Percentiles rank a stretch among this genome's conserved stretches.
These are phyloP conservation scores for Sanghuangporus sanghuang DNA, from an alignment of 1,284 basidiomycete species.

Conservation along the genomic window DNA sequence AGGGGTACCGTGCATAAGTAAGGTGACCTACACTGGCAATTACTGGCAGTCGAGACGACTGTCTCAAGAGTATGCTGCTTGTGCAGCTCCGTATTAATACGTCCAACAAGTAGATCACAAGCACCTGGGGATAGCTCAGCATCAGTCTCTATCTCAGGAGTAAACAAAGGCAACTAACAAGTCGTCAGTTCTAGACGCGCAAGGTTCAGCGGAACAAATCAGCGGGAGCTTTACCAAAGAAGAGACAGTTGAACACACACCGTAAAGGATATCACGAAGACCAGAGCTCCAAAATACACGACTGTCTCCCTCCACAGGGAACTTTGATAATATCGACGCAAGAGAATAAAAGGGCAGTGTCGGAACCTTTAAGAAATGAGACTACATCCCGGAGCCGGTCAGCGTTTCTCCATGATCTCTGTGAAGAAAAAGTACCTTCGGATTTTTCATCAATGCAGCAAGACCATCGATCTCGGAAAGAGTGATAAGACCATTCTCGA, in stretches of 20 bases:
- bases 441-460: slow-evolving; percentile 62
- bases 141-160: neutral
- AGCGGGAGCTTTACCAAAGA: slow-evolving; percentile 23
- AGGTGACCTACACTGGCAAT: slow-evolving; percentile 46
- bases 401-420: neutral
- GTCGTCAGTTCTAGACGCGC: slow-evolving; percentile 1
- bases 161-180: neutral
- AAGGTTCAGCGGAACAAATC: neutral
- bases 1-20: neutral
- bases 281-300: slow-evolving; percentile 61
- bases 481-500: slow-evolving; percentile 59
- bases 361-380: slow-evolving; percentile 79
- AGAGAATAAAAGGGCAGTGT: slow-evolving; percentile 73
- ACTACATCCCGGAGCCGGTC: slow-evolving; percentile 35
- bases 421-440: slow-evolving; percentile 48
- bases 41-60: slow-evolving; percentile 46
- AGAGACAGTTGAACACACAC: slow-evolving; percentile 33
- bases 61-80: slow-evolving; percentile 27
- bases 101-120: slow-evolving; percentile 32
- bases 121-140: slow-evolving; percentile 23
- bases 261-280: slow-evolving; percentile 58
- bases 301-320: slow-evolving; percentile 66
- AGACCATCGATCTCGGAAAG: slow-evolving; percentile 60
- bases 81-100: slow-evolving; percentile 35
- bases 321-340: slow-evolving; percentile 66